These are phyloP conservation scores for Gossypium bickii DNA, from an alignment of 345 rosid genomes.

Conservation along the genomic window DNA sequence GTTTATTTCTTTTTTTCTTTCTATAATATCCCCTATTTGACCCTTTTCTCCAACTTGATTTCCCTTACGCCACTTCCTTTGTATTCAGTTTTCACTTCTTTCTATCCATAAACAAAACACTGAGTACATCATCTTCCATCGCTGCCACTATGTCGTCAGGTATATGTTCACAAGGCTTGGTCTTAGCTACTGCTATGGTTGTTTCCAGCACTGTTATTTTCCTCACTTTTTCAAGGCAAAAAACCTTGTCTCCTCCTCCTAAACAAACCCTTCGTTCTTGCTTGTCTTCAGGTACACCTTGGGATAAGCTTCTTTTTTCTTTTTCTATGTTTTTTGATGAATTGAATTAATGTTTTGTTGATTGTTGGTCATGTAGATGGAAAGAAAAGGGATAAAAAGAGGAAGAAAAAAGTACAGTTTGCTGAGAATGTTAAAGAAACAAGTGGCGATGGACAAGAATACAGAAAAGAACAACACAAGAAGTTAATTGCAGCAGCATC, in stretches of 20 bases:
- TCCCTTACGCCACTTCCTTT: too few species aligned
- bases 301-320: neutral
- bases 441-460: conserved; percentile 49
- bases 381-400: conserved; percentile 37
- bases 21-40: too few species aligned
- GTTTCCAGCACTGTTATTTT: conserved; percentile 70
- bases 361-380: conserved; percentile 26
- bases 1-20: neutral
- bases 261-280: conserved; percentile 42
- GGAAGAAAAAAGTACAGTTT: conserved; percentile 50
- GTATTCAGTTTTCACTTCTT: too few species aligned
- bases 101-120: too few species aligned
- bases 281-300: conserved; percentile 48
- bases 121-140: neutral
- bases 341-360: neutral
- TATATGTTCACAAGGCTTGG: conserved; percentile 45
- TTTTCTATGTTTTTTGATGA: neutral
- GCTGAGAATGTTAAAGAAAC: conserved; percentile 74
- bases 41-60: too few species aligned
- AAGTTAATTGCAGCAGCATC: neutral
- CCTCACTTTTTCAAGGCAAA: conserved; percentile 56
- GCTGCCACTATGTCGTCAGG: conserved; percentile 22
- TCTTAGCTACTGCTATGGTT: conserved; percentile 75
- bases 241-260: conserved; percentile 9
- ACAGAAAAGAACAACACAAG: conserved; percentile 34